Conservation (phyloP, 2,329 filamentous ascomycete genomes). For the Microsporum audouinii region DNA sequence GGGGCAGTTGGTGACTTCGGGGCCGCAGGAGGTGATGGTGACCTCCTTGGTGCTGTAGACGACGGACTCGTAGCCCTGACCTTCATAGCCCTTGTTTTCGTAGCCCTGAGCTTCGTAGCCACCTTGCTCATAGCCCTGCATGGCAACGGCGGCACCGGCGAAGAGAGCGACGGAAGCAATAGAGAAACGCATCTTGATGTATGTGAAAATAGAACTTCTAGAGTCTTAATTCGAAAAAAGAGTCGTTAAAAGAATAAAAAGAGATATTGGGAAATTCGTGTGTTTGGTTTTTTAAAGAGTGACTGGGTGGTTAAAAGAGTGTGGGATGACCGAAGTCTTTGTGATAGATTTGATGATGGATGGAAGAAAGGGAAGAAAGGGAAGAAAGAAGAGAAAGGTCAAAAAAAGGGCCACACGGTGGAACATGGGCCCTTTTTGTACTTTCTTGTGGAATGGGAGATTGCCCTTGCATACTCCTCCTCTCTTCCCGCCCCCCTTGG, state of each 20-base stretch:
- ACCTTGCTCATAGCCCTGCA: conserved; percentile 20
- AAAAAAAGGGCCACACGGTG: conserved; percentile 12
- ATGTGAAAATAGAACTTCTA: not conserved
- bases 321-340: conserved; percentile 35
- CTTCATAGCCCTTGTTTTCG: conserved; percentile 7
- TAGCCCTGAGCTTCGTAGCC: conserved; percentile 8
- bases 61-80: conserved; percentile 24
- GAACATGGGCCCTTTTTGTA: conserved; percentile 14
- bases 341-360: conserved; percentile 24
- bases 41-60: conserved; percentile 49
- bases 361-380: conserved; percentile 20
- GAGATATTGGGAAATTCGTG: conserved; percentile 18
- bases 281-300: conserved; percentile 17
- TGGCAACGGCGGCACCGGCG: conserved; percentile 31
- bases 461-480: conserved; percentile 8
- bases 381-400: conserved; percentile 19
- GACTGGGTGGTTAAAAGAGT: conserved; percentile 31
- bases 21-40: conserved; percentile 52
- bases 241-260: conserved; percentile 21
- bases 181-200: conserved; percentile 35
- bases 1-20: conserved; percentile 51
- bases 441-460: conserved; percentile 12
- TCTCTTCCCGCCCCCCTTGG: not conserved
- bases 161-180: conserved; percentile 31
- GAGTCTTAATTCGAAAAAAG: conserved; percentile 7